phyloP scores from a whole-genome alignment of 352 stramenopile species.

The Phytopythium ostracodes region DNA sequence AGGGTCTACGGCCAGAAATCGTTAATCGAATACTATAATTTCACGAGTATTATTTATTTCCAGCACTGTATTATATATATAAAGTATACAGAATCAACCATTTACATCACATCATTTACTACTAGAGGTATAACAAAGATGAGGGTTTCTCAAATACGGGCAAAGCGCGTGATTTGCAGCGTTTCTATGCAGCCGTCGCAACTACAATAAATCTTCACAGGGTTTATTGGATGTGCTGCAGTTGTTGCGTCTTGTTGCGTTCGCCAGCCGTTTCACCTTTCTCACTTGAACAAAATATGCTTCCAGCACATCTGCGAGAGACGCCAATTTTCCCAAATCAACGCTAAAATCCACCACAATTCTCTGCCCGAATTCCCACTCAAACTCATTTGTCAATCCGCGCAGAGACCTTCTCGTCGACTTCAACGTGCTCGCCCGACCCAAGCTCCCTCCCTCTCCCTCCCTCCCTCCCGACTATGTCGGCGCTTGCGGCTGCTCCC shows the following conservation, averaged over 20 bases:
- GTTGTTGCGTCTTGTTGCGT: not conserved
- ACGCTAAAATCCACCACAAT: not conserved
- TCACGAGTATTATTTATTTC: no score
- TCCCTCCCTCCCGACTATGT: no score
- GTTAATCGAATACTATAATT: no score
- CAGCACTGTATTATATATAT: no score
- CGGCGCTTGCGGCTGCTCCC: not conserved
- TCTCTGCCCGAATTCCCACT: not conserved
- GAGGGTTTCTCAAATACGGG: no score
- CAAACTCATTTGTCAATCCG: no score
- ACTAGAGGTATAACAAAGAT: not conserved
- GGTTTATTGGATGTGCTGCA: not conserved
- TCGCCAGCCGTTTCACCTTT: not conserved
- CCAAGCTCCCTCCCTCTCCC: no score
- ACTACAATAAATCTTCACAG: not conserved
- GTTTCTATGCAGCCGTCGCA: not conserved
- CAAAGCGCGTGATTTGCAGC: not conserved
- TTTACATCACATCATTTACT: no score
- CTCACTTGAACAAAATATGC: not conserved
- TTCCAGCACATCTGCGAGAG: no score
- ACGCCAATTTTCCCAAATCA: not conserved
- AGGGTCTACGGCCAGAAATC: no score
- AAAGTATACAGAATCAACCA: not conserved
- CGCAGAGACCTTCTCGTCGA: not conserved
- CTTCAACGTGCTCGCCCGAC: not conserved